Base-by-base conservation (phyloP, 352 stramenopile genomes). In the Pythium rishiriense region DNA sequence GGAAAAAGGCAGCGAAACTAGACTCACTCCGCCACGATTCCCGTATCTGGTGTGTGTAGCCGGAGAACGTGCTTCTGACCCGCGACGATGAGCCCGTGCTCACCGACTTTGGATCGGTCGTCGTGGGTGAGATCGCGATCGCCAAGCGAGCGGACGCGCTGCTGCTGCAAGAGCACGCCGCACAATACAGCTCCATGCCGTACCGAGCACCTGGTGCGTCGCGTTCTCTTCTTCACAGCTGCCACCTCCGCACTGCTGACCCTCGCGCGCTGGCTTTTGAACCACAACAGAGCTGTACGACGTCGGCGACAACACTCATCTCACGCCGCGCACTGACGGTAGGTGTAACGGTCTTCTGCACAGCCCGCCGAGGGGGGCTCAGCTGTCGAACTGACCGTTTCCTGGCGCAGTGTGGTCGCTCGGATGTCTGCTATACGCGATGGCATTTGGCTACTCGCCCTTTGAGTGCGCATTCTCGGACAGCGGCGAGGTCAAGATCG, bases 201-300 rank as follows among this genome's bases (percentile, higher is more conserved):
- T 96, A 93, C 69, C 78, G 89, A 33, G 89, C 89, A 35, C 89
- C 89, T 79, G 85, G 85, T 93, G 39, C 33, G 46, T 56, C 29
- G 4, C 31, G 19, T 21, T 21, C 9, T n/a, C 7, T 43, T 17
- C 15, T n/a, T 43, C 37, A 5, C 31, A n/a, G 14, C 37, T n/a
- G 37, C 2, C 19, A 43, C 11, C 6, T 21, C 37, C n/a, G 9
- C 4, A n/a, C 31, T 11, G 6, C 31, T 11, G 6, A 37, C 31
- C 17, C 33, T 39, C 33, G 2, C 3, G 11, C 12, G 37, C 7
- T 43, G 37, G 37, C 11, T n/a, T 4, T 43, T n/a, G n/a, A n/a
- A n/a, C n/a, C n/a, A n/a, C n/a, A n/a, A 29, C 35, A 89, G 89
- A 97, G 55, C 81, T 97, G 6, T 97, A 96, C 63, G 88, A 97